Evolutionary conservation across 768 basidiomycete genomes (phyloP).

Genomic region (Hortiboletus campestris): DNA sequence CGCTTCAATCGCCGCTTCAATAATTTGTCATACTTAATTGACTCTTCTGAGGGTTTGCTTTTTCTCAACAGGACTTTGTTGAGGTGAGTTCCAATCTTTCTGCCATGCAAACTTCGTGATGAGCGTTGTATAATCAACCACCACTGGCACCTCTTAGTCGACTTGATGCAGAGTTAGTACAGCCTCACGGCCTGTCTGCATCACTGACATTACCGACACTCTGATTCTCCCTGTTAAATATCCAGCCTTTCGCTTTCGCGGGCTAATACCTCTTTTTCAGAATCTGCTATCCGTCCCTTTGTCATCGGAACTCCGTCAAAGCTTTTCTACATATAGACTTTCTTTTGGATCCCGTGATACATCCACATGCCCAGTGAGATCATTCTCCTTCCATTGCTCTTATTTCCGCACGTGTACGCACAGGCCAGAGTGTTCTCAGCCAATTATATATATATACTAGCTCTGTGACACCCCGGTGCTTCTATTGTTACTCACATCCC

Average conservation of each 20-base stretch:
- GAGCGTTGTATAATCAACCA: constrained; percentile 77
- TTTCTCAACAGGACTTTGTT: background rate
- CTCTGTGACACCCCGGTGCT: background rate
- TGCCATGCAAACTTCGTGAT: constrained; percentile 43
- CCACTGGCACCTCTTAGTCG: constrained; percentile 93
- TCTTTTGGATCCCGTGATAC: constrained; percentile 1
- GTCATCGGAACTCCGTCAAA: background rate
- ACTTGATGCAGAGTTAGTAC: constrained; percentile 50
- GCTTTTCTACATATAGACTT: background rate
- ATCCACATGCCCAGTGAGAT: background rate
- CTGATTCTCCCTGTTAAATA: constrained; percentile 34
- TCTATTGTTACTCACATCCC: background rate
- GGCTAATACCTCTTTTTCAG: constrained; percentile 22
- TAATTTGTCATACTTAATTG: background rate
- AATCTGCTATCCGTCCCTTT: background rate
- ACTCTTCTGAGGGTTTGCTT: background rate
- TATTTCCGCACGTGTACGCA: constrained; percentile 1
- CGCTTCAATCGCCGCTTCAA: constrained; percentile 23
- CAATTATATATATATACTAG: constrained; percentile 4
- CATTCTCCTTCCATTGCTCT: background rate
- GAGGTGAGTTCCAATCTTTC: constrained; percentile 17
- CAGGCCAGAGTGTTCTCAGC: background rate
- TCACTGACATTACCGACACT: constrained; percentile 79
- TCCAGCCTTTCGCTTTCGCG: background rate
- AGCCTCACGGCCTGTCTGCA: constrained; percentile 38